phyloP scores from a whole-genome alignment of 2,329 filamentous ascomycete genomes.

The Exophiala sp. region DNA sequence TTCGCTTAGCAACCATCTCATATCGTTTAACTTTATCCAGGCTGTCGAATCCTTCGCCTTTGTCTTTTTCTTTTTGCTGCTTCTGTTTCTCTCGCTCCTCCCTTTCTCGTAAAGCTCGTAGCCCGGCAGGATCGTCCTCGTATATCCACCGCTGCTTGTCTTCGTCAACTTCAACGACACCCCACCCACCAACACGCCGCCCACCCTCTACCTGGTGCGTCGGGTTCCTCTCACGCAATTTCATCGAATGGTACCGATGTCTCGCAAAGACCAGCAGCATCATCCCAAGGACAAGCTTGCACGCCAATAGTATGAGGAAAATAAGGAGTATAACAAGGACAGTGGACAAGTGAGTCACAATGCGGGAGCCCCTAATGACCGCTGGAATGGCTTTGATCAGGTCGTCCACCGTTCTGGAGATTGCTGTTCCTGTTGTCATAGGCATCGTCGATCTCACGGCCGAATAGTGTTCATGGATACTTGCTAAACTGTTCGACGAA shows the following conservation, averaged over 20 bases:
- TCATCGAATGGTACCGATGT: constrained; percentile 75
- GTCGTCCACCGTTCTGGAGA: constrained; percentile 35
- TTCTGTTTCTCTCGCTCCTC: constrained; percentile 55
- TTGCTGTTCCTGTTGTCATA: constrained; percentile 54
- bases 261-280: constrained; percentile 71
- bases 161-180: constrained; percentile 80
- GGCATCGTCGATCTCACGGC: constrained; percentile 59
- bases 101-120: constrained; percentile 58
- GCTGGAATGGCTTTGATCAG: constrained; percentile 39
- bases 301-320: constrained; percentile 76
- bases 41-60: constrained; percentile 50
- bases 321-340: constrained; percentile 75
- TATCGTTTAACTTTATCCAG: constrained; percentile 69
- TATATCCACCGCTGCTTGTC: constrained; percentile 83
- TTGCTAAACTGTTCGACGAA: constrained; percentile 37
- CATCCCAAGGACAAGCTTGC: constrained; percentile 87
- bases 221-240: constrained; percentile 58
- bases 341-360: constrained; percentile 60
- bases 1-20: constrained; percentile 93
- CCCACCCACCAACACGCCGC: constrained; percentile 72
- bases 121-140: constrained; percentile 69
- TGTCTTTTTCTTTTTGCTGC: constrained; percentile 53
- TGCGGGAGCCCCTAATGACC: constrained; percentile 39
- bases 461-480: constrained; percentile 45
- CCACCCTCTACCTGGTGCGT: constrained; percentile 66